Base-by-base conservation (phyloP, 2,329 filamentous ascomycete species). In the Claviceps sp. region DNA sequence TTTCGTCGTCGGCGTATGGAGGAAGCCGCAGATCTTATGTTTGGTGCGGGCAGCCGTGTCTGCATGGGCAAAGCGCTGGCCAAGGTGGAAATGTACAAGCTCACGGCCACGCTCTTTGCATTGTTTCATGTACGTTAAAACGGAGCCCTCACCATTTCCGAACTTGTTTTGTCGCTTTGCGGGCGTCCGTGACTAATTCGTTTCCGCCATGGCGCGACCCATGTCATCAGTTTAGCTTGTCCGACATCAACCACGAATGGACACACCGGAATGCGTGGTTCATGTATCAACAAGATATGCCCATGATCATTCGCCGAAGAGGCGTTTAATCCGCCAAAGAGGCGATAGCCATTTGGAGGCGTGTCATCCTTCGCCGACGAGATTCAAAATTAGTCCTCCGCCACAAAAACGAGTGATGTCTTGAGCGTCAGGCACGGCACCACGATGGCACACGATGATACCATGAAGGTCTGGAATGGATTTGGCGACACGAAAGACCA, bases 41-140 rank as follows among this genome's bases (percentile, higher is more conserved):
- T 72, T 56, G 70, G 70, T 7, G 65, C 62, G 1, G 70, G 69
- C 2, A 66, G 64, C 5, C 62, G 68, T 11, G 65, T 67, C 6
- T 72, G 71, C 50, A 55, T 71, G 26, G 69, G 69, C 3, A 63
- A 66, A 52, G 60, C 69, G 50, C 55, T 70, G 16, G 62, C 60
- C 13, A 53, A 58, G 52, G 55, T 66, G 53, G 61, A 69, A 54
- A 54, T 68, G 20, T 66, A 66, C 53, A 69, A 70, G 58, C 55
- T 67, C 1, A 57, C 65, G 3, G 63, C 74, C 4, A 74, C 71
- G n/a, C 52, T 77, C 47, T 66, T 74, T 55, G 58, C 56, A 7
- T 64, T 57, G 42, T 77, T 74, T 56, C 63, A 74, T 44, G 56
- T 58, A 42, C 50, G 57, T 56, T 16, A 7, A 34, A 13, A 16